phyloP scores from a whole-genome alignment of 352 stramenopile species.

The Phytopythium helicoides region DNA sequence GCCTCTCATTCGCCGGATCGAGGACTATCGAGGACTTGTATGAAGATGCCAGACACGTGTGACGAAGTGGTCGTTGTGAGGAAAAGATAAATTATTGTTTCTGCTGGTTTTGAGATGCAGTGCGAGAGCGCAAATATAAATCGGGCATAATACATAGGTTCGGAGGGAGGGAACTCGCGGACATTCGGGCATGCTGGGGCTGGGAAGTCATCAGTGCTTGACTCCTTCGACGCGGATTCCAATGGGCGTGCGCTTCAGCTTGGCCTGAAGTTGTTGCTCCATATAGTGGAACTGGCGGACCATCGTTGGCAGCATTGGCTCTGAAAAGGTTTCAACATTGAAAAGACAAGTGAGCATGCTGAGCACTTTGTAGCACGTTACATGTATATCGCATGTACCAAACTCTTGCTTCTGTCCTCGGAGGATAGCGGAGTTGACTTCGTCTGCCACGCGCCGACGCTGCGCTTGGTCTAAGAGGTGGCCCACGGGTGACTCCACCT shows the following conservation, averaged over 20 bases:
- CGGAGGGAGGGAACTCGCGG: neutral
- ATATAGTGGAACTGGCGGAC: slow-evolving; percentile 78
- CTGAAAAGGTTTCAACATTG: slow-evolving; percentile 16
- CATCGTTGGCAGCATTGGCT: slow-evolving; percentile 74
- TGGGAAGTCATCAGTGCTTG: slow-evolving; percentile 8
- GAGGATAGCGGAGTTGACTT: slow-evolving; percentile 76
- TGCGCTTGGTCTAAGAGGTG: slow-evolving; percentile 62
- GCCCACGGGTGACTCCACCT: slow-evolving; percentile 46
- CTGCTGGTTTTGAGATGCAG: slow-evolving; percentile 12
- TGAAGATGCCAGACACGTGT: slow-evolving; percentile 19
- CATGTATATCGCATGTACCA: slow-evolving; percentile 23
- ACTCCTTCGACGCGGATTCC: slow-evolving; percentile 48
- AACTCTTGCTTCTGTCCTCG: slow-evolving; percentile 73
- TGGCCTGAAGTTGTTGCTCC: slow-evolving; percentile 65
- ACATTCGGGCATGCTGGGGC: neutral
- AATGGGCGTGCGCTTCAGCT: slow-evolving; percentile 48
- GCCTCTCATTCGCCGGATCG: slow-evolving; percentile 47
- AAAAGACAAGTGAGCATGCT: neutral
- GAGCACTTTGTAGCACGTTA: neutral
- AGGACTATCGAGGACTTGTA: slow-evolving; percentile 50
- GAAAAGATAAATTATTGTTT: slow-evolving; percentile 41
- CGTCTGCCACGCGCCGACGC: slow-evolving; percentile 60
- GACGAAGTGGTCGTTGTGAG: neutral
- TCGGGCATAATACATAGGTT: slow-evolving; percentile 1
- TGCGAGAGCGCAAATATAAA: slow-evolving; percentile 2